Evolutionary conservation across 306 rosid species (phyloP).

Genomic region (Leucaena leucocephala): DNA sequence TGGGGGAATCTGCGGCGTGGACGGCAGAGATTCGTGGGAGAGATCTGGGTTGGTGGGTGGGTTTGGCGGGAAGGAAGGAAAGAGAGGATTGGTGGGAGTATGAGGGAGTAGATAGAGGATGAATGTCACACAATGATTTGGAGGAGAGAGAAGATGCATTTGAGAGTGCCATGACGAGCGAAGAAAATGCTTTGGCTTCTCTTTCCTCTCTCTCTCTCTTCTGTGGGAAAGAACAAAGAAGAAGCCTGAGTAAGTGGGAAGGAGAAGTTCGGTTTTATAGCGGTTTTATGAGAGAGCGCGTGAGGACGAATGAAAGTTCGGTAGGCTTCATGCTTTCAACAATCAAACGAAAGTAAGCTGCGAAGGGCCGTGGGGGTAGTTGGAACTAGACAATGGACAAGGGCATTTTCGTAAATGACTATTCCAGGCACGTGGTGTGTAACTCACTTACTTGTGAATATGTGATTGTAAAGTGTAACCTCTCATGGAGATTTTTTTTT

Average conservation of each 20-base stretch:
- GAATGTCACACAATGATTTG: conserved; percentile 44
- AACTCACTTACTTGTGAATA: not conserved
- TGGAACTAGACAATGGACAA: not conserved
- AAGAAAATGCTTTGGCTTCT: not conserved
- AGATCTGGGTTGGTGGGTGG: conserved; percentile 29
- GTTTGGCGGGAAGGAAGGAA: conserved; percentile 38
- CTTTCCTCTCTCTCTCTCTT: not conserved
- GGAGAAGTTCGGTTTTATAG: conserved; percentile 23
- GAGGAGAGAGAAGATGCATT: conserved; percentile 57
- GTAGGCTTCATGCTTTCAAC: conserved; percentile 1
- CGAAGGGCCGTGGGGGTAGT: conserved; percentile 1
- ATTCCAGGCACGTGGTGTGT: not conserved
- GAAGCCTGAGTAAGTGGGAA: not conserved
- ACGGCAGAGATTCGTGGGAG: conserved; percentile 59
- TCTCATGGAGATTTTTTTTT: not conserved
- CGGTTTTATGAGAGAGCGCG: not conserved
- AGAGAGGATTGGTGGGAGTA: conserved; percentile 53
- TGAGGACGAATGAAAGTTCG: not conserved
- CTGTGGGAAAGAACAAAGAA: not conserved
- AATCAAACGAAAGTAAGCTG: not conserved
- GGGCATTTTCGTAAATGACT: not conserved
- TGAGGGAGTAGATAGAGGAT: conserved; percentile 32
- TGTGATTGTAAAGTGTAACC: not conserved
- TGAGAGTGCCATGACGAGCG: conserved; percentile 51
- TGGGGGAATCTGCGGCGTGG: conserved; percentile 55